Conservation (phyloP, 805 yeast genomes). For the Vanderwaltozyma tropicalis region DNA sequence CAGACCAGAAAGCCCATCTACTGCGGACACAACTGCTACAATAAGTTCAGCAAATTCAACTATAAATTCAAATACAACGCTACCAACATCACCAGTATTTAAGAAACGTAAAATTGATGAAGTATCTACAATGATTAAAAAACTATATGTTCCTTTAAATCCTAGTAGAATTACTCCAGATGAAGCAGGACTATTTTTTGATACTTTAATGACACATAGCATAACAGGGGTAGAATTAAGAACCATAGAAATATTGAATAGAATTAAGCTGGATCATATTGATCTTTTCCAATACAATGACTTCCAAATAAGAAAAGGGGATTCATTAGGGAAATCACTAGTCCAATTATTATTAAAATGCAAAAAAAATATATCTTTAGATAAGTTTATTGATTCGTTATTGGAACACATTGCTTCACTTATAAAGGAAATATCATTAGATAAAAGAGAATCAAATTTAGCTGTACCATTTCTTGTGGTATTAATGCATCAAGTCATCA, state of each 20-base stretch:
- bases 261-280: slow-evolving; percentile 13
- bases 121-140: neutral
- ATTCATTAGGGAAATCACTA: slow-evolving; percentile 21
- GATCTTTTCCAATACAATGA: slow-evolving; percentile 9
- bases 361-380: slow-evolving; percentile 14
- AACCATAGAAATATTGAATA: slow-evolving; percentile 20
- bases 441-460: slow-evolving; percentile 17
- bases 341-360: slow-evolving; percentile 8
- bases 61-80: slow-evolving; percentile 5
- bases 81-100: slow-evolving; percentile 4
- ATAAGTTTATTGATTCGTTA: slow-evolving; percentile 17
- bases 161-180: slow-evolving; percentile 14
- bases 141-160: slow-evolving; percentile 9
- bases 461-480: slow-evolving; percentile 51
- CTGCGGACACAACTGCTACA: slow-evolving; percentile 1
- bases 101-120: slow-evolving; percentile 10
- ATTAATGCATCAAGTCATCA: slow-evolving; percentile 43
- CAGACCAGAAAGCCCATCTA: neutral
- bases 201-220: slow-evolving; percentile 16
- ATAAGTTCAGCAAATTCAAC: slow-evolving; percentile 2
- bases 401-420: slow-evolving; percentile 20
- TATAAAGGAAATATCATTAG: slow-evolving; percentile 21
- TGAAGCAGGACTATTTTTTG: slow-evolving; percentile 18
- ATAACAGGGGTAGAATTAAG: slow-evolving; percentile 19
- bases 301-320: slow-evolving; percentile 10